phyloP scores from a whole-genome alignment of 345 rosid species.

The Dimocarpus longan region DNA sequence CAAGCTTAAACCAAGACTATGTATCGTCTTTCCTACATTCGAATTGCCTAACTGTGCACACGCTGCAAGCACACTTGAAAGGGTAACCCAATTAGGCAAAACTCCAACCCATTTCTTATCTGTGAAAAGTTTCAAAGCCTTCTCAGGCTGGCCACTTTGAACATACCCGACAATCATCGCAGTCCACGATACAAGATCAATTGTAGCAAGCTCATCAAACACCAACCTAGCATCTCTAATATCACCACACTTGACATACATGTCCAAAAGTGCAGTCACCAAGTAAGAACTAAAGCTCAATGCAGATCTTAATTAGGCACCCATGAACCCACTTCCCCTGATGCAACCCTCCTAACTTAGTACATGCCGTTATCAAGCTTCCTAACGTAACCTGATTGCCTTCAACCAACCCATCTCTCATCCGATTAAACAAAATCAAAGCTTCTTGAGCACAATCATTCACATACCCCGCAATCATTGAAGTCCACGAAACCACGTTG shows the following conservation, averaged over 20 bases:
- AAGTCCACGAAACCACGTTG: constrained; percentile 83
- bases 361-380: constrained; percentile 65
- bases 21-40: constrained; percentile 60
- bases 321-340: constrained; percentile 84
- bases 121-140: constrained; percentile 64
- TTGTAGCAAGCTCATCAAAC: constrained; percentile 45
- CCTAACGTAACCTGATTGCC: constrained; percentile 67
- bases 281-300: constrained; percentile 55
- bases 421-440: constrained; percentile 59
- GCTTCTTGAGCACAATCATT: constrained; percentile 56
- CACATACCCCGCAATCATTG: constrained; percentile 83
- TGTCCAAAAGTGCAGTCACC: constrained; percentile 62
- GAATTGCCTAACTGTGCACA: constrained; percentile 60
- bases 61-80: constrained; percentile 66
- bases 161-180: constrained; percentile 87
- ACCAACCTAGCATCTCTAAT: constrained; percentile 57
- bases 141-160: constrained; percentile 50
- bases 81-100: constrained; percentile 62
- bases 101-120: constrained; percentile 53
- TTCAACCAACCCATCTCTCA: constrained; percentile 53
- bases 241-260: constrained; percentile 80
- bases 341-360: constrained; percentile 70
- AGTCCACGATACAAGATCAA: constrained; percentile 75
- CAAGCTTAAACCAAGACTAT: constrained; percentile 62
- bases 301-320: constrained; percentile 62